Evolutionary conservation across 2,329 filamentous ascomycete genomes (phyloP).

Genomic region (Capronia coronata): DNA sequence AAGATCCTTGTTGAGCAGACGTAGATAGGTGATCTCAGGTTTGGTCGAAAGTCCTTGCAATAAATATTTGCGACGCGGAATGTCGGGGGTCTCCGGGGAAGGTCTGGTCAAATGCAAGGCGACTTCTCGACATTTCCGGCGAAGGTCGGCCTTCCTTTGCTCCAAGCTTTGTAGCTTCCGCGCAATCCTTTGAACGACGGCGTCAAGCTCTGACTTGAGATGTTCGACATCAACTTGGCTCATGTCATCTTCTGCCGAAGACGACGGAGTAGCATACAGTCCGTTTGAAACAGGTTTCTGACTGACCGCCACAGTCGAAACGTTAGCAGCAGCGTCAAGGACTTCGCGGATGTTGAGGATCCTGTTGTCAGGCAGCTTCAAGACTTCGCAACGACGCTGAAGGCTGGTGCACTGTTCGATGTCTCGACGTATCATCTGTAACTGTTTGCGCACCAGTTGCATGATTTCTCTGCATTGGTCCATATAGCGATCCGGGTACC

Average conservation of each 20-base stretch:
- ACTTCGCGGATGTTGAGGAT: slow-evolving; percentile 23
- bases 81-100: slow-evolving; percentile 36
- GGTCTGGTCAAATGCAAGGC: slow-evolving; percentile 44
- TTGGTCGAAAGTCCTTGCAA: slow-evolving; percentile 54
- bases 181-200: slow-evolving; percentile 36
- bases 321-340: slow-evolving; percentile 29
- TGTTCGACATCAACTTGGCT: slow-evolving; percentile 22
- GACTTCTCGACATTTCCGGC: slow-evolving; percentile 39
- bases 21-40: slow-evolving; percentile 52
- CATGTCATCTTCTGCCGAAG: slow-evolving; percentile 6
- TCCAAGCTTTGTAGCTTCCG: slow-evolving; percentile 39
- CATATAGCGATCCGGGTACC: slow-evolving; percentile 57
- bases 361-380: slow-evolving; percentile 17
- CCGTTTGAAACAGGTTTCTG: slow-evolving; percentile 9
- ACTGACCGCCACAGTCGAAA: slow-evolving; percentile 31
- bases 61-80: slow-evolving; percentile 45
- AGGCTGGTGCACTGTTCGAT: slow-evolving; percentile 20
- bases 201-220: slow-evolving; percentile 34
- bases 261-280: slow-evolving; percentile 6
- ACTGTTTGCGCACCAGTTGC: slow-evolving; percentile 40
- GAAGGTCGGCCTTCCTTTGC: slow-evolving; percentile 35
- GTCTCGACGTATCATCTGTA: slow-evolving; percentile 29
- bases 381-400: slow-evolving; percentile 22
- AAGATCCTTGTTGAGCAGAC: slow-evolving; percentile 36
- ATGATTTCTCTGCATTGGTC: slow-evolving; percentile 45